Evolutionary conservation across 2,329 filamentous ascomycete species (phyloP), one percentile per base, ranked within the genome.

Genomic region (Penicillium sp.): DNA sequence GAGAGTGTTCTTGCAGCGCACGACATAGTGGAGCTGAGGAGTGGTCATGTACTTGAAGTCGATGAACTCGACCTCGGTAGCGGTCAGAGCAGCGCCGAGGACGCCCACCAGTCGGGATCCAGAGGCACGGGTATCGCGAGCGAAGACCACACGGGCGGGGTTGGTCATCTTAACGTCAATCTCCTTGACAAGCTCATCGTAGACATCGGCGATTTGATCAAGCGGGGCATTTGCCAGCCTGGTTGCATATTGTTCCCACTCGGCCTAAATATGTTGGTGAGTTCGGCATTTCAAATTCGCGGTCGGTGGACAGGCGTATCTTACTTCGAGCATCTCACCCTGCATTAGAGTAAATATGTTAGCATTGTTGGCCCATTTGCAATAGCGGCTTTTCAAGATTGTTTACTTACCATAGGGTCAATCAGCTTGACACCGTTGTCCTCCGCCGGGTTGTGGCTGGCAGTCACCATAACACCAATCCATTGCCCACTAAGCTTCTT

Each of bases 351-450:
- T 35, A 13, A 56, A 55, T 62, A 22, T 44, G 69, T 65, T 53
- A 68, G 64, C 59, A 19, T 28, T 38, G 17, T 45, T 30, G 13
- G 7, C 19, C 9, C 8, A 12, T 50, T 58, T 42, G 38, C 28
- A 33, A 2, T n/a, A 22, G 53, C 28, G 6, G 8, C 10, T 33
- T n/a, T 30, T 13, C 17, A 50, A 28, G 47, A 59, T 67, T 62
- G 55, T 64, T 64, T 61, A 71, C 74, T 68, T 61, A 88, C 86
- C 89, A 96, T 91, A 13, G 95, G 95, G 78, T 99, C 95, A 66
- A 99, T 92, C 70, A 99, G 88, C 85, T 97, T 97, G 77, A 97
- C 90, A 56, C 93, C 93, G 78, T 97, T 97, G 80, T 97, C 93
- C 70, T 88, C 85, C 37, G 93, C 90, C 19, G 91, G 91, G 80